Evolutionary conservation across 768 basidiomycete species (phyloP).

Genomic region (Hortiboletus campestris): DNA sequence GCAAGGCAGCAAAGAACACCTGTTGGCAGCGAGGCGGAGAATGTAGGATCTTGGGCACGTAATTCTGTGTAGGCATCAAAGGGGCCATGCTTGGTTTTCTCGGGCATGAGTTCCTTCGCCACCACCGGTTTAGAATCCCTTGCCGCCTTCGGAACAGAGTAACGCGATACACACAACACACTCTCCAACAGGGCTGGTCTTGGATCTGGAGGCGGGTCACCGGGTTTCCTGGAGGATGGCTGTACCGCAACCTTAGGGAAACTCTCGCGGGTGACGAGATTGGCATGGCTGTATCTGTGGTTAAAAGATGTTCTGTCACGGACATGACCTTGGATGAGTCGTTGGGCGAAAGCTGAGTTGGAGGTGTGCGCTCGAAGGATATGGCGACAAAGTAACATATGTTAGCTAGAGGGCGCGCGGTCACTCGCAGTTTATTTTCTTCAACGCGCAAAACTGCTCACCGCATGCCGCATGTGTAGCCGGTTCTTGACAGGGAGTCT

Average conservation of each 20-base stretch:
- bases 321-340: constrained; percentile 19
- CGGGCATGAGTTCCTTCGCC: constrained; percentile 8
- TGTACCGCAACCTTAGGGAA: constrained; percentile 6
- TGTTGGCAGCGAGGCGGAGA: constrained; percentile 24
- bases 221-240: neutral
- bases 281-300: constrained; percentile 14
- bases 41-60: constrained; percentile 24
- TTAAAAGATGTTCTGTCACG: constrained; percentile 9
- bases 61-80: constrained; percentile 29
- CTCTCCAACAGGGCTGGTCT: constrained; percentile 23
- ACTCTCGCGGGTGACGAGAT: constrained; percentile 13
- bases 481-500: constrained; percentile 28
- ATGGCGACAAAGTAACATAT: constrained; percentile 75
- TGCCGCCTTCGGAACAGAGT: constrained; percentile 23
- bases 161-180: constrained; percentile 27
- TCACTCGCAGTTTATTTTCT: neutral
- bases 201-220: constrained; percentile 3
- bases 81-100: constrained; percentile 21
- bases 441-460: constrained; percentile 26
- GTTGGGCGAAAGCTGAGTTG: constrained; percentile 26
- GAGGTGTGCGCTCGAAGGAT: constrained; percentile 46
- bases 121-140: constrained; percentile 4
- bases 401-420: constrained; percentile 47
- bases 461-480: constrained; percentile 55
- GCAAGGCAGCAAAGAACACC: constrained; percentile 31